Evolutionary conservation across 192 early-diverging fungal species (phyloP), one percentile per base, ranked within the genome.

Genomic region (Backusella australiensis): DNA sequence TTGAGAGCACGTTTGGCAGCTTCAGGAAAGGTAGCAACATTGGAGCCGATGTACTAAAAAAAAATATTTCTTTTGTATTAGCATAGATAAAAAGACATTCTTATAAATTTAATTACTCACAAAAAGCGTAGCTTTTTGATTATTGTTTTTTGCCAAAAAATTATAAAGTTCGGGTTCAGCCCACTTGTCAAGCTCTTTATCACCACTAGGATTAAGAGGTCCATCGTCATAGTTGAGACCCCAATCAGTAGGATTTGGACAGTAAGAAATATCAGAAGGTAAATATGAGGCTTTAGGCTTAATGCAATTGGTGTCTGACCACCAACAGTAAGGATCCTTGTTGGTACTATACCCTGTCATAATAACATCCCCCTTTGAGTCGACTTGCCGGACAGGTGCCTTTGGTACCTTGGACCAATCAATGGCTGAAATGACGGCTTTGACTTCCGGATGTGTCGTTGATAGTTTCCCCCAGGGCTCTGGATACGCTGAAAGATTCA

Each of bases 171-270:
- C 14, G 68, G 46, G 84, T 69, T 85, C 75, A 44, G 79, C 84
- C 66, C 68, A 85, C 12, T 69, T 46, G 15, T 23, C 65, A 6
- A 42, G 77, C 63, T 42, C 49, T 56, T 4, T 78, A 73, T 26
- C 39, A 49, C 38, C 67, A 36, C 21, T 59, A 4, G 59, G 72
- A n/a, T 78, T 78, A 42, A 77, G 72, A 29, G 84, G 84, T 21
- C 81, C 84, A 75, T 85, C 84, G 56, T 85, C 79, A 72, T 81
- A 78, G 67, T 79, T 83, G n/a, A 83, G 53, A 17, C 82, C 82
- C 82, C 82, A 83, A 32, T 80, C 77, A 12, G 76, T 75, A 68
- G 76, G 35, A 11, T 53, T 53, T 23, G 81, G 81, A 63, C 84
- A 85, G 34, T 72, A 70, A 29, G 67, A 77, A 68, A 85, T 85